A percentile compares a stretch with the other conserved stretches of the same genome.
Evolutionary conservation across 1,284 basidiomycete genomes (phyloP).

Genomic region (Neonothopanus nambi): DNA sequence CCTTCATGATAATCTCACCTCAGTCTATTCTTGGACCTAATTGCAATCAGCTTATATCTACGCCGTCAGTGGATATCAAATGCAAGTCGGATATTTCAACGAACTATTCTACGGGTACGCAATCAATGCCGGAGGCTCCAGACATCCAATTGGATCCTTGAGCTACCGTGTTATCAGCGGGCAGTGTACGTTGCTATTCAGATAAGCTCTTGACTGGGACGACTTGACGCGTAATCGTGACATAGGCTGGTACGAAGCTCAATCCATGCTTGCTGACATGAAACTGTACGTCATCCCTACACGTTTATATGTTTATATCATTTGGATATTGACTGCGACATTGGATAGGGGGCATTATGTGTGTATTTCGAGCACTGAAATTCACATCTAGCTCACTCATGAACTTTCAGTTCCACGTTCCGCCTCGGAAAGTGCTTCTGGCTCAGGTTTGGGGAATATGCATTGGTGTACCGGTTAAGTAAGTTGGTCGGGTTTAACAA

Average conservation of each 20-base stretch:
- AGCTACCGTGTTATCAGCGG: slow-evolving; percentile 27
- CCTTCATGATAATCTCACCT: not conserved
- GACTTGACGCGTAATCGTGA: too few species aligned
- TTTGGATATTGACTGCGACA: not conserved
- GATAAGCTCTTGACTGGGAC: not conserved
- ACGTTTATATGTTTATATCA: not conserved
- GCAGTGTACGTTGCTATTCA: slow-evolving; percentile 16
- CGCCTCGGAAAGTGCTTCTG: slow-evolving; percentile 23
- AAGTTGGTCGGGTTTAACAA: not conserved
- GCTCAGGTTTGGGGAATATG: slow-evolving; percentile 27
- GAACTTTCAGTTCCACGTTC: slow-evolving; percentile 24
- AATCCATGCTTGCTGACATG: slow-evolving; percentile 28
- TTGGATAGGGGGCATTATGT: slow-evolving; percentile 20
- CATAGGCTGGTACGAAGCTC: slow-evolving; percentile 28
- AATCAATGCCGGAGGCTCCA: slow-evolving; percentile 26
- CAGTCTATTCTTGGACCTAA: not conserved
- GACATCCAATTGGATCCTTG: slow-evolving; percentile 26
- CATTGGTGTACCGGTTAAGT: slow-evolving; percentile 27
- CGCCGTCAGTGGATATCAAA: slow-evolving; percentile 23
- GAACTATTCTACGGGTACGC: slow-evolving; percentile 27
- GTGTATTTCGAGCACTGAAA: not conserved
- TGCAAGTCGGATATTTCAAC: slow-evolving; percentile 24
- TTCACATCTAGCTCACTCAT: not conserved
- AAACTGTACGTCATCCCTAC: slow-evolving; percentile 22
- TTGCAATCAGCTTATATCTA: slow-evolving; percentile 21